These are phyloP conservation scores for Flaveria linearis DNA, from an alignment of 129 eudicot genomes.

Conservation along the genomic window DNA sequence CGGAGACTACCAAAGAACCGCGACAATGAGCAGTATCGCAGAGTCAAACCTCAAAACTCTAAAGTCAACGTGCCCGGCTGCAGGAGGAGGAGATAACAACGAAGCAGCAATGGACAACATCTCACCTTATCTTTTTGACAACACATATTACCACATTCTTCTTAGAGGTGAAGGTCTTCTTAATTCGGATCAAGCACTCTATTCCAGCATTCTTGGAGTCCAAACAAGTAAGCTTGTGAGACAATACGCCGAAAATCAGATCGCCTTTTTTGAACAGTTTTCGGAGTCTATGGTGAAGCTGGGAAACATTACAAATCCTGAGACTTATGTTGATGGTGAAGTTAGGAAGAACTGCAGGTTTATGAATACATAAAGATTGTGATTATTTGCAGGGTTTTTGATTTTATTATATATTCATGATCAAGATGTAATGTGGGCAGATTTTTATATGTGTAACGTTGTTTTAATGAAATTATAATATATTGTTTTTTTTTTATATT, in stretches of 20 bases:
- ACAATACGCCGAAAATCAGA: conserved; percentile 56
- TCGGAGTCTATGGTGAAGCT: conserved; percentile 87
- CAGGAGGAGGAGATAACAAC: conserved; percentile 55
- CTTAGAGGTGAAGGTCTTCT: conserved; percentile 68
- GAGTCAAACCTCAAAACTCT: conserved; percentile 45
- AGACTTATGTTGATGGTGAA: conserved; percentile 72
- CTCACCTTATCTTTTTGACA: conserved; percentile 72
- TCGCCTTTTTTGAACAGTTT: conserved; percentile 80
- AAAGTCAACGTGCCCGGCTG: conserved; percentile 58
- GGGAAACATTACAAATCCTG: conserved; percentile 75
- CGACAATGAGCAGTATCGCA: conserved; percentile 43
- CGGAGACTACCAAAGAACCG: conserved; percentile 62
- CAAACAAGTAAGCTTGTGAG: conserved; percentile 61
- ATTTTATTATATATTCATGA: conserved; percentile 25
- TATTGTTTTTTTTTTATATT: not conserved
- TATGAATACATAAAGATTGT: conserved; percentile 49
- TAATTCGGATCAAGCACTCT: conserved; percentile 85
- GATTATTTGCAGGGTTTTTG: conserved; percentile 12
- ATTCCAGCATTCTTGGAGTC: conserved; percentile 64
- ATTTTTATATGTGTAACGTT: conserved; percentile 10
- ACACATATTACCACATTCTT: conserved; percentile 69
- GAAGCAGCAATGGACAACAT: conserved; percentile 68
- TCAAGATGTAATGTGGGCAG: conserved; percentile 26
- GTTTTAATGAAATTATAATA: not conserved
- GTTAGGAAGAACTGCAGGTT: conserved; percentile 90